Evolutionary conservation across 495 filamentous ascomycete genomes (phyloP).

Genomic region (Extremus antarcticus): DNA sequence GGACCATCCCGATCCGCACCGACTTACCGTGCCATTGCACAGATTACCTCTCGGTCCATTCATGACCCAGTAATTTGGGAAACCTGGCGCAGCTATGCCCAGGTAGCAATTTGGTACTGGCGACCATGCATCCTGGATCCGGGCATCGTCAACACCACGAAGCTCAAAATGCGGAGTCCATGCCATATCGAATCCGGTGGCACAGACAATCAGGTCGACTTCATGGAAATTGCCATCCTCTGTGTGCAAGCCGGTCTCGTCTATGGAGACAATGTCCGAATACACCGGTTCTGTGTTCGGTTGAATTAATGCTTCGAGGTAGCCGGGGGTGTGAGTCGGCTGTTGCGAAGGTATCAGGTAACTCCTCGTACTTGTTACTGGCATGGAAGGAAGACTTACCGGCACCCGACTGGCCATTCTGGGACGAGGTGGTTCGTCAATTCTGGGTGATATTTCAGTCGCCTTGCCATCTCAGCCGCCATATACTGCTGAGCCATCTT

Average conservation of each 20-base stretch:
- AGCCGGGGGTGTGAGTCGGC: too few species aligned
- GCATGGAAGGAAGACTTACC: too few species aligned
- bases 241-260: conserved; percentile 19
- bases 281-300: conserved; percentile 25
- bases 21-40: too few species aligned
- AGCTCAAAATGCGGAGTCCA: conserved; percentile 38
- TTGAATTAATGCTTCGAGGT: conserved; percentile 26
- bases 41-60: too few species aligned
- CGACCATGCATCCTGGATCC: conserved; percentile 29
- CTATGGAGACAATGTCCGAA: conserved; percentile 23
- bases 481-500: too few species aligned
- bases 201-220: conserved; percentile 33
- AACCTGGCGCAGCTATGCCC: conserved; percentile 4
- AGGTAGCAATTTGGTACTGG: conserved; percentile 8
- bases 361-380: too few species aligned
- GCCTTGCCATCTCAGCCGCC: too few species aligned
- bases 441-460: too few species aligned
- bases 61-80: conserved; percentile 15
- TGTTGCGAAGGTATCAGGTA: too few species aligned
- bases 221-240: conserved; percentile 24
- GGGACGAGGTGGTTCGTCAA: too few species aligned
- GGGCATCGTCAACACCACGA: conserved; percentile 39
- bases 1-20: background rate
- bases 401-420: too few species aligned
- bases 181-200: conserved; percentile 28